These are phyloP conservation scores for Chamaecyparis obtusa DNA, from an alignment of 75 land plant species.

Conservation along the genomic window DNA sequence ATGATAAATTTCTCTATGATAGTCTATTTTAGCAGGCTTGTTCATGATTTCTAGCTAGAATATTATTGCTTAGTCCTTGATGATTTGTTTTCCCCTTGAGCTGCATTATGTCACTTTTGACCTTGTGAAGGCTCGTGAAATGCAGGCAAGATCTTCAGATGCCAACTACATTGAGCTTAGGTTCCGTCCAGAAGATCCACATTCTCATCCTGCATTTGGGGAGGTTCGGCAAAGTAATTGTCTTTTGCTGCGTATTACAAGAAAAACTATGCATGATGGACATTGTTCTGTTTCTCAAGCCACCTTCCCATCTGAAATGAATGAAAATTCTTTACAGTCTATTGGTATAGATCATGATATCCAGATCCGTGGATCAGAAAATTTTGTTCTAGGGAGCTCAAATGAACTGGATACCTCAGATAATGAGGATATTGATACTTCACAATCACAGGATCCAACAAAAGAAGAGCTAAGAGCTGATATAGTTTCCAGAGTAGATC, in stretches of 20 bases:
- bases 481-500: conserved; percentile 67
- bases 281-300: not conserved
- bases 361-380: not conserved
- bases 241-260: conserved; percentile 63
- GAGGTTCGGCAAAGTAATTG: conserved; percentile 58
- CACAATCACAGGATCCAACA: conserved; percentile 11
- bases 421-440: conserved; percentile 1
- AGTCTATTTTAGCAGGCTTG: not conserved
- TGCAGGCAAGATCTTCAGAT: conserved; percentile 57
- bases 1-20: not conserved
- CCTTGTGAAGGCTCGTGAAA: not conserved
- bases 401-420: not conserved
- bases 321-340: not conserved
- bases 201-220: conserved; percentile 87
- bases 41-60: not conserved
- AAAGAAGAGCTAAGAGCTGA: conserved; percentile 47
- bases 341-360: conserved; percentile 12
- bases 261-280: conserved; percentile 21
- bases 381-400: not conserved
- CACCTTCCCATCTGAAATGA: not conserved
- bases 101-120: conserved; percentile 7
- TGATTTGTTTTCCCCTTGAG: not conserved
- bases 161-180: conserved; percentile 68
- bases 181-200: conserved; percentile 94
- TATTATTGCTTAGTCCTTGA: conserved; percentile 1